Evolutionary conservation across 2,329 filamentous ascomycete genomes (phyloP), one percentile per base, ranked within the genome.

Genomic region (Lasiodiplodia citricola): DNA sequence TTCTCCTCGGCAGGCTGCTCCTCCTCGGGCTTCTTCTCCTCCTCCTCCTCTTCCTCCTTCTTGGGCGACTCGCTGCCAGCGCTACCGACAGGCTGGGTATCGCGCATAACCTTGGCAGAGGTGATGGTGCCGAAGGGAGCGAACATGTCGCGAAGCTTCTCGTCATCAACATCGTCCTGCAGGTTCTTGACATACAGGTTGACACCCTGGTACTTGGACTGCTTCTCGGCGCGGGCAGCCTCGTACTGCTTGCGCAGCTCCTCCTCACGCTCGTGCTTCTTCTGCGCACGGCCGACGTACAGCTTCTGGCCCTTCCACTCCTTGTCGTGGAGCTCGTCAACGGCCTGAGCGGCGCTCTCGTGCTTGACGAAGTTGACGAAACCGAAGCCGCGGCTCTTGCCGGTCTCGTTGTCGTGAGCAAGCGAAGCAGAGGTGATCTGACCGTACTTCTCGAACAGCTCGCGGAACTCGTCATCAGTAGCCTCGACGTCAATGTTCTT

Each of bases 181-280:
- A 99, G 87, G 84, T 99, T 99, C 91, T 99, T 99, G 85, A 99
- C 96, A 86, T 99, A 99, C 62, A 99, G 88, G 87, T 99, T 99
- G 82, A 99, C 96, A 75, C 96, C 96, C 85, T 97, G 94, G 85
- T 99, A 99, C 87, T 99, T 99, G 86, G 90, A 96, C 81, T 94
- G 94, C 88, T 99, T 99, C 88, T 99, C 96, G 77, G 96, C 87
- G 77, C 96, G 95, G 76, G 94, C 94, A 78, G 95, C 95, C 84
- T 99, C 96, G 83, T 99, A 98, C 79, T 97, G 97, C 87, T 93
- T 97, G 85, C 96, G 94, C 71, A 99, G 91, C 85, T 99, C 96
- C 86, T 99, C 96, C 87, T 99, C 96, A 78, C 96, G 96, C 87
- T 99, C 96, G 81, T 98, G 96, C 88, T 99, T 99, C 92, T 99